Evolutionary conservation across 768 basidiomycete genomes (phyloP).

Genomic region (Fomitopsis serialis): DNA sequence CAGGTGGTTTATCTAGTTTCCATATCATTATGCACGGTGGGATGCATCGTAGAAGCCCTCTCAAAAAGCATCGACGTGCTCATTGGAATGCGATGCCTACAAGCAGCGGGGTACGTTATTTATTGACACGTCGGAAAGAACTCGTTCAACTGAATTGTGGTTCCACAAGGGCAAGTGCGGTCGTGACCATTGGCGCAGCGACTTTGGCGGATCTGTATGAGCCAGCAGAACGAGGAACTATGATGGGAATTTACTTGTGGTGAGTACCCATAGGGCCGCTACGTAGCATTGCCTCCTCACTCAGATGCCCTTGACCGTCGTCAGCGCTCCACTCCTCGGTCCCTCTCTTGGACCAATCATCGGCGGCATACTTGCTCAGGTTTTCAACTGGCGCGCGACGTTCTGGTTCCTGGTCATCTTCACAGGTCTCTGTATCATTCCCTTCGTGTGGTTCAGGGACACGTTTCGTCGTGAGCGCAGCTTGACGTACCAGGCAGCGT

Average conservation of each 20-base stretch:
- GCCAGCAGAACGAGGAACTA: constrained; percentile 64
- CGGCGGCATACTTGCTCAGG: constrained; percentile 62
- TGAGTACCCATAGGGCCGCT: not conserved
- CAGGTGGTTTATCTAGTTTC: constrained; percentile 53
- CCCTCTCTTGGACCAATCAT: constrained; percentile 66
- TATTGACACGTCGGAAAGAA: not conserved
- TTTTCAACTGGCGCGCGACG: constrained; percentile 70
- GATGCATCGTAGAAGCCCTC: constrained; percentile 51
- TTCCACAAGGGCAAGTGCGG: constrained; percentile 40
- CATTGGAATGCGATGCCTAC: constrained; percentile 65
- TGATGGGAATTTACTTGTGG: constrained; percentile 72
- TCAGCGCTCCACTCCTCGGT: constrained; percentile 69
- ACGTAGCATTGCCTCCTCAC: too few species aligned
- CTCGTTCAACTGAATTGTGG: not conserved
- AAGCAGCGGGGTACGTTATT: constrained; percentile 52
- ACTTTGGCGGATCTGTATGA: constrained; percentile 79
- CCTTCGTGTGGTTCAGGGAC: constrained; percentile 71
- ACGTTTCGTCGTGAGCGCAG: constrained; percentile 86
- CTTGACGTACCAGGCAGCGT: constrained; percentile 65
- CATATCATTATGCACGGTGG: constrained; percentile 48
- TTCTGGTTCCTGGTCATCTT: constrained; percentile 80
- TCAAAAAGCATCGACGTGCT: constrained; percentile 51
- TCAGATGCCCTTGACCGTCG: not conserved
- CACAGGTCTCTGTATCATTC: constrained; percentile 44
- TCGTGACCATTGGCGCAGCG: constrained; percentile 68